phyloP scores from a whole-genome alignment of 805 yeast genomes.

The Isabelozyma heimii region DNA sequence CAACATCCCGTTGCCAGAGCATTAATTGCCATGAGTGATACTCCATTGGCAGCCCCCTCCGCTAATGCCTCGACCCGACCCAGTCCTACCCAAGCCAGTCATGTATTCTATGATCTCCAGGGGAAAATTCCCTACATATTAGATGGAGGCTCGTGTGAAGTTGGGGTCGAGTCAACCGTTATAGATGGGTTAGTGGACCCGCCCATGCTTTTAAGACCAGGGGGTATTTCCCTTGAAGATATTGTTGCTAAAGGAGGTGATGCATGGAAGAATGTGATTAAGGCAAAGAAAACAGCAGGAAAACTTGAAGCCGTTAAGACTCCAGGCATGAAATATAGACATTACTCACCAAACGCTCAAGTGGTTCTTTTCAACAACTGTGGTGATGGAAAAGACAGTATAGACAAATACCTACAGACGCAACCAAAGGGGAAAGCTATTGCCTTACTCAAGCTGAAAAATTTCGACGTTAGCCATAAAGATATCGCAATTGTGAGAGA shows the following conservation, averaged over 20 bases:
- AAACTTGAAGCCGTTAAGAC: slow-evolving; percentile 72
- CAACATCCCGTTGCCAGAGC: slow-evolving; percentile 87
- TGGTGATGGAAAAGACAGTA: slow-evolving; percentile 37
- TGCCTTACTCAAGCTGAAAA: slow-evolving; percentile 50
- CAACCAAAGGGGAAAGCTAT: slow-evolving; percentile 24
- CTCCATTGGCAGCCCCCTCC: slow-evolving; percentile 96
- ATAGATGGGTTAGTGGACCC: slow-evolving; percentile 85
- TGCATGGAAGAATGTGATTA: slow-evolving; percentile 59
- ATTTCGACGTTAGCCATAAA: slow-evolving; percentile 20
- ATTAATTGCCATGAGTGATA: slow-evolving; percentile 74
- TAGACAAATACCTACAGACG: slow-evolving; percentile 22
- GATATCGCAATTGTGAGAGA: slow-evolving; percentile 24
- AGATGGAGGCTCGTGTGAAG: slow-evolving; percentile 87
- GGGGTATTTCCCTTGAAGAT: slow-evolving; percentile 84
- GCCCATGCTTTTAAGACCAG: slow-evolving; percentile 89
- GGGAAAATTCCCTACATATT: slow-evolving; percentile 80
- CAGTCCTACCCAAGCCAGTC: slow-evolving; percentile 85
- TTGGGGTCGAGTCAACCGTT: slow-evolving; percentile 94
- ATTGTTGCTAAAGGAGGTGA: slow-evolving; percentile 64
- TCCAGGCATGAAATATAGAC: slow-evolving; percentile 97
- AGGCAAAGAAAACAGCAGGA: slow-evolving; percentile 68
- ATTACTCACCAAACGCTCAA: slow-evolving; percentile 86
- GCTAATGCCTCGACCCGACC: slow-evolving; percentile 97
- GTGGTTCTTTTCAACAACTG: slow-evolving; percentile 65
- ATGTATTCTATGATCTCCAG: slow-evolving; percentile 76